Evolutionary conservation across 78 protist species (phyloP), one percentile per base, ranked within the genome.

Genomic region (Bodo saltans): DNA sequence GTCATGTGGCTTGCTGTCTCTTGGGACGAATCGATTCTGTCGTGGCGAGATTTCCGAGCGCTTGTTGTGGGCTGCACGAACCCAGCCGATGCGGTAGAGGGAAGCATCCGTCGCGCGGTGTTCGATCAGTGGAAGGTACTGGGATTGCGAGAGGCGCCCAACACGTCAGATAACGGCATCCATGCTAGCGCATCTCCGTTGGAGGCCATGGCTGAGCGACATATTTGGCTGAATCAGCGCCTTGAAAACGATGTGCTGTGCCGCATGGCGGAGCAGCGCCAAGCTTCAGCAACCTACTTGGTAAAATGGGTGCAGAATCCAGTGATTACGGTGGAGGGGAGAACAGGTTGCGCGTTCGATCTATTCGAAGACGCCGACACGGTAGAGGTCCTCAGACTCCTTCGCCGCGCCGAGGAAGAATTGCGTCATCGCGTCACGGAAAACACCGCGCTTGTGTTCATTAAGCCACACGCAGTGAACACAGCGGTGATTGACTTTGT

Each of bases 61-160:
- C 38, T 72, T 41, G 72, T 86, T n/a, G 42, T 86, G 39, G 89
- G 89, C 47, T 79, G 85, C n/a, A 86, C 89, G 1, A 81, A 86
- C 74, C 89, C 89, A 32, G 78, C 80, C 47, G 42, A 40, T 23
- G 89, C 89, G 30, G 60, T 71, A 12, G 68, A 68, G 27, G 85
- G 42, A 41, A 69, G 79, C 41, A 33, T 86, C 35, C 72, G 88
- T 11, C 69, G 78, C 28, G 29, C 12, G 32, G 37, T 87, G 69
- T 1, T 81, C 41, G 33, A 60, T 34, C 29, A 81, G 41, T 87
- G 90, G 90, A 2, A 81, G 83, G 60, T 0, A 53, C 86, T 87
- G 29, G 90, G 90, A 0, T 86, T 87, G 42, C 12, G 28, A 34
- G 8, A 3, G 30, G 33, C 40, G 78, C 90, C 89, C 23, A 35